A percentile compares a stretch with the other conserved stretches of the same genome.
These are phyloP conservation scores for Trichoderma brevicompactum DNA, from an alignment of 2,329 filamentous ascomycete genomes.

Conservation along the genomic window DNA sequence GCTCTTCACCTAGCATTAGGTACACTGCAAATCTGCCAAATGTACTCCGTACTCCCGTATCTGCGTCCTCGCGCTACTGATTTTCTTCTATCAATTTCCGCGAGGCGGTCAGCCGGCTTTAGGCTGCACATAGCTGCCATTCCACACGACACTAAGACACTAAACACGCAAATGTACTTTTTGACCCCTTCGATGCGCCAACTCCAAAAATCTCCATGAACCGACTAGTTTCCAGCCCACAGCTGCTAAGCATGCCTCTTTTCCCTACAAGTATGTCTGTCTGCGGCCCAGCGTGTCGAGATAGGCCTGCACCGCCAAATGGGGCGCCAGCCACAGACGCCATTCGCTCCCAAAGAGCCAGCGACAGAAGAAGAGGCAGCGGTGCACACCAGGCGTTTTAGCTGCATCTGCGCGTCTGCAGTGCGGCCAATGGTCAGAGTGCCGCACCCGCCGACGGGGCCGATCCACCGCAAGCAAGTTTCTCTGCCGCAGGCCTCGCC, in stretches of 20 bases:
- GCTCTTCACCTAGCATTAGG: not conserved
- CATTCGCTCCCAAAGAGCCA: constrained; percentile 3
- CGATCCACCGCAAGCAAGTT: constrained; percentile 5
- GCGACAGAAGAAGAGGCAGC: not conserved
- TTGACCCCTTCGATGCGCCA: not conserved
- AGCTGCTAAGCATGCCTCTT: not conserved
- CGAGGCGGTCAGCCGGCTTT: constrained; percentile 18
- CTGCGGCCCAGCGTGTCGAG: constrained; percentile 4
- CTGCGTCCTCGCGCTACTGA: not conserved
- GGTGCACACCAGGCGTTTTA: not conserved
- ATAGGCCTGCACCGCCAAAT: constrained; percentile 1
- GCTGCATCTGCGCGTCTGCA: constrained; percentile 14
- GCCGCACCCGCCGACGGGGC: constrained; percentile 10
- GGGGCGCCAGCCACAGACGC: constrained; percentile 15
- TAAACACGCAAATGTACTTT: constrained; percentile 2
- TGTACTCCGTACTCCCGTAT: not conserved
- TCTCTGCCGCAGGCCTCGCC: not conserved
- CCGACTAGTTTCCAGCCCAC: not conserved
- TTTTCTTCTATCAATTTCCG: not conserved
- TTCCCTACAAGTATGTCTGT: not conserved
- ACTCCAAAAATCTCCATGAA: not conserved
- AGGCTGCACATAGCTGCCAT: not conserved
- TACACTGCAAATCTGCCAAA: not conserved
- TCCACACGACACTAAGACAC: constrained; percentile 2
- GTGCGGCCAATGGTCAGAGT: constrained; percentile 1